Evolutionary conservation across 371 early-diverging fungal species (phyloP).

Genomic region (Thermomucor indicae-seudaticae): DNA sequence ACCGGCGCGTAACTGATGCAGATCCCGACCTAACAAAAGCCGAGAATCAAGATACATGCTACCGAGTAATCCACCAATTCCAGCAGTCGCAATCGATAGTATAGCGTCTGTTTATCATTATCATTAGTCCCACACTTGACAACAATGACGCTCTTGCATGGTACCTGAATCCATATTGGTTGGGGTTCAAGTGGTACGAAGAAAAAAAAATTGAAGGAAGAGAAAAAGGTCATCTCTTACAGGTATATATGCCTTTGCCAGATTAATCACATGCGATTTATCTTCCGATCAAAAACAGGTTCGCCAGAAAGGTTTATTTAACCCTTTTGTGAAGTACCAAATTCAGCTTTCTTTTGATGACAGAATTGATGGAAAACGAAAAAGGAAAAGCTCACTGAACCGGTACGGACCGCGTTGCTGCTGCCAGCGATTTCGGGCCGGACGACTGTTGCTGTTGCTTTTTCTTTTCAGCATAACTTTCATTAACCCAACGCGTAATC

Average conservation of each 20-base stretch:
- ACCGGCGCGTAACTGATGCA: conserved; percentile 20
- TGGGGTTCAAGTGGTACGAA: background rate
- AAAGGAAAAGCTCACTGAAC: conserved; percentile 1
- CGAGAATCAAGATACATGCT: conserved; percentile 31
- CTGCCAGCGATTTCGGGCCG: background rate
- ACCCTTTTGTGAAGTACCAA: too few relatives aligned
- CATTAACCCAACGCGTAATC: conserved; percentile 19
- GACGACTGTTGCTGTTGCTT: background rate
- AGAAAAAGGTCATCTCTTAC: too few relatives aligned
- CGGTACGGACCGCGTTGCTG: conserved; percentile 3
- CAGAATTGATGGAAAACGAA: conserved; percentile 5
- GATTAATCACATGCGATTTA: too few relatives aligned
- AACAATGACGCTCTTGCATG: background rate
- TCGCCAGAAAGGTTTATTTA: too few relatives aligned
- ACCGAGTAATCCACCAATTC: conserved; percentile 22
- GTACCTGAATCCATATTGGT: conserved; percentile 19
- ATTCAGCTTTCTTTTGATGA: too few relatives aligned
- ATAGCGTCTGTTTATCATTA: background rate
- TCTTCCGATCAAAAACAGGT: too few relatives aligned
- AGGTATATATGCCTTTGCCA: too few relatives aligned
- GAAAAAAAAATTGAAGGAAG: conserved; percentile 1
- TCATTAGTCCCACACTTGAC: too few relatives aligned
- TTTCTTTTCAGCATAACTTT: conserved; percentile 12
- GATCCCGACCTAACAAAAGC: conserved; percentile 18
- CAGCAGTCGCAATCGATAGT: conserved; percentile 18